phyloP scores from a whole-genome alignment of 345 rosid species.

The Nasturtium officinale region DNA sequence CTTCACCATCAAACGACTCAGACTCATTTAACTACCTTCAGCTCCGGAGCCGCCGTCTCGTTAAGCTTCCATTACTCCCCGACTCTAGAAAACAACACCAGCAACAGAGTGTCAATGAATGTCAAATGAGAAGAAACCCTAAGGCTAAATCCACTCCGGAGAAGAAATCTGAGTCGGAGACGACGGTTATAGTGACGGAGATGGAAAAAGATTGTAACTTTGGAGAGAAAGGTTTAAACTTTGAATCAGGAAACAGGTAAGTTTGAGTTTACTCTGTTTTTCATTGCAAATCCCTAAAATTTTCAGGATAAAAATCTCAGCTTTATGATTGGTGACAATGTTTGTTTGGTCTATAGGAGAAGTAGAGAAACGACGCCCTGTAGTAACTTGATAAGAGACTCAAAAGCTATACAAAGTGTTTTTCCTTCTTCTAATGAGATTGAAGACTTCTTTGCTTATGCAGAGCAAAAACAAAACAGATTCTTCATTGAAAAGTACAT shows the following conservation, averaged over 20 bases:
- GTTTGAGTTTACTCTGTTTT: conserved; percentile 30
- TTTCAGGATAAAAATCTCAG: not conserved
- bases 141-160: conserved; percentile 12
- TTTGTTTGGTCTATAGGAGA: not conserved
- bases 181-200: not conserved
- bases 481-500: conserved; percentile 62
- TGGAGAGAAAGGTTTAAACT: conserved; percentile 24
- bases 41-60: conserved; percentile 67
- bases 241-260: conserved; percentile 35
- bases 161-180: not conserved
- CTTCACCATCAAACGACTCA: conserved; percentile 11
- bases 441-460: conserved; percentile 69
- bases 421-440: conserved; percentile 59
- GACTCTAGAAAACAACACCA: conserved; percentile 12
- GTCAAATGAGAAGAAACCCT: conserved; percentile 25
- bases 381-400: conserved; percentile 49
- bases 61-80: conserved; percentile 41
- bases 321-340: not conserved
- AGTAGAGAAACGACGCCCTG: conserved; percentile 57
- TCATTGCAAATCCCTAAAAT: not conserved
- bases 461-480: conserved; percentile 60
- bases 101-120: not conserved
- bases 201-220: conserved; percentile 14
- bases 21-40: conserved; percentile 62
- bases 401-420: conserved; percentile 44